These are phyloP conservation scores for Rhynchosporium agropyri DNA, from an alignment of 2,329 filamentous ascomycete genomes.

Conservation along the genomic window DNA sequence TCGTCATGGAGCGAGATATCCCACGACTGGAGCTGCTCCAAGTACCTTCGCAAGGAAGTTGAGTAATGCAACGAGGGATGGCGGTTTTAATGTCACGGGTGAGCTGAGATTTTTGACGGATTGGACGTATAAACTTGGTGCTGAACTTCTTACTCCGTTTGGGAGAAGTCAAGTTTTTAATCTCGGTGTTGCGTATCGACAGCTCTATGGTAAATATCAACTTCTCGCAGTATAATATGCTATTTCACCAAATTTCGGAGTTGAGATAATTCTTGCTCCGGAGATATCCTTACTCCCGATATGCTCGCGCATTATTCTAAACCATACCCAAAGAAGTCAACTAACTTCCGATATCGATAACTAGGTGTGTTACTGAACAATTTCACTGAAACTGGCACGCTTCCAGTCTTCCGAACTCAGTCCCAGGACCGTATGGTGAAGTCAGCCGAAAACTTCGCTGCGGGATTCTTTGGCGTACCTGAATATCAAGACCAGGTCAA, in stretches of 20 bases:
- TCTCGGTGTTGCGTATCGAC: constrained; percentile 46
- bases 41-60: constrained; percentile 22
- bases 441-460: constrained; percentile 26
- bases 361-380: constrained; percentile 45
- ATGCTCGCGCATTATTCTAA: too few relatives aligned
- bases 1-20: constrained; percentile 26
- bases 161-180: constrained; percentile 46
- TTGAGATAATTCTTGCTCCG: too few relatives aligned
- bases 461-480: constrained; percentile 25
- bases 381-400: constrained; percentile 45
- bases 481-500: constrained; percentile 26
- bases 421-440: constrained; percentile 28
- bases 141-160: constrained; percentile 25
- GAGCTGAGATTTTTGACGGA: constrained; percentile 22
- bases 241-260: too few relatives aligned
- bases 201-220: constrained; percentile 45
- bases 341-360: too few relatives aligned
- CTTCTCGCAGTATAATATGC: too few relatives aligned
- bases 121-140: constrained; percentile 27
- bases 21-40: constrained; percentile 22
- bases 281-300: too few relatives aligned
- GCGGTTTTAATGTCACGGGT: constrained; percentile 20
- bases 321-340: too few relatives aligned
- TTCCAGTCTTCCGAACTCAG: constrained; percentile 46
- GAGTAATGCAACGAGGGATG: constrained; percentile 17